These are phyloP conservation scores for Discostella stelligera DNA, from an alignment of 352 stramenopile species.

Conservation along the genomic window DNA sequence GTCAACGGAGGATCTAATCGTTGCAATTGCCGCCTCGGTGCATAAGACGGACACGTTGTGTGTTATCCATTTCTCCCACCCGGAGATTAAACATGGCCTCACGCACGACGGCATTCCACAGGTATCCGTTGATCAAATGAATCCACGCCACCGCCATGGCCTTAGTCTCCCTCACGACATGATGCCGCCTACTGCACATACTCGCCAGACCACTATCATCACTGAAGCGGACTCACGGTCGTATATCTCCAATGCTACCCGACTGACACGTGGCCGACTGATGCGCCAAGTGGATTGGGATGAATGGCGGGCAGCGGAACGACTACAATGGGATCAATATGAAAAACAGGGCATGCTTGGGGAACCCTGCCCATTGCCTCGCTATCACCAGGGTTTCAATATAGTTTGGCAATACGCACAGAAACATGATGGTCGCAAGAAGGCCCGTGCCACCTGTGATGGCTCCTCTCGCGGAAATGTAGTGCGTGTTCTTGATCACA, in stretches of 20 bases:
- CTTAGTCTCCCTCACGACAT: too few relatives aligned
- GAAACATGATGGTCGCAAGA: constrained; percentile 19
- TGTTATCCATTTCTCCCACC: neutral
- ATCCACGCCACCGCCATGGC: too few relatives aligned
- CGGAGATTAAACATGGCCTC: neutral
- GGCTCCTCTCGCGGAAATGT: constrained; percentile 7
- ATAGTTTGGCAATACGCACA: constrained; percentile 25
- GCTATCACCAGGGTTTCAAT: constrained; percentile 1
- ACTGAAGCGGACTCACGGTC: too few relatives aligned
- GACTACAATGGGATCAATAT: constrained; percentile 1
- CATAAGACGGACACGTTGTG: neutral
- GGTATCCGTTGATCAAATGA: too few relatives aligned
- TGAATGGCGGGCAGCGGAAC: neutral
- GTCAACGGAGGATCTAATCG: neutral
- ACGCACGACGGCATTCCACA: neutral
- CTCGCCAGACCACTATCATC: too few relatives aligned
- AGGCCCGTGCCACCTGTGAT: constrained; percentile 20
- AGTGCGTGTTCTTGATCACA: constrained; percentile 28
- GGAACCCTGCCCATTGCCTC: neutral
- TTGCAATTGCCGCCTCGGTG: neutral
- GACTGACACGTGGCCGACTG: neutral
- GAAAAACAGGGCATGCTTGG: constrained; percentile 36
- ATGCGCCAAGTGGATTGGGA: neutral
- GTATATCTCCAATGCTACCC: neutral
- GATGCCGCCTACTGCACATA: too few relatives aligned